Base-by-base conservation (phyloP, 2,329 filamentous ascomycete species). In the Aspergillus sp. region DNA sequence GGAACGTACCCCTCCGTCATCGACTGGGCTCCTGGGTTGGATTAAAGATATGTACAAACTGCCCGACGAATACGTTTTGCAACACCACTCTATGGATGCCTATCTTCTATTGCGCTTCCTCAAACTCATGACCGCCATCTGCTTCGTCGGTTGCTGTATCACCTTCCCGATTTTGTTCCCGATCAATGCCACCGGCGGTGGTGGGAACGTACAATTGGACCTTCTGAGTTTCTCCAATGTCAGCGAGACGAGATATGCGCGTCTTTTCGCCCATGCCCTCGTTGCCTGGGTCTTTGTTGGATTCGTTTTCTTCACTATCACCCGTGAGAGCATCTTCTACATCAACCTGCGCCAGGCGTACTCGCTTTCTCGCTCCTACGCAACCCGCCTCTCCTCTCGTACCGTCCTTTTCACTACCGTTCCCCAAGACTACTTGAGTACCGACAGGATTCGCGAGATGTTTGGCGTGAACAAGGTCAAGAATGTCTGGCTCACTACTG, bases 281-380 rank as follows among this genome's bases (percentile, higher is more conserved):
- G 80, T 92, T 53, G 86, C 88, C 1, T 96, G 91, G 86, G 74
- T 93, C 50, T 98, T 91, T 76, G 92, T 89, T 73, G 85, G 85
- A 46, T 98, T 98, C 71, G 82, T 98, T 63, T 88, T 98, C 73
- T 95, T 90, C 76, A 88, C 91, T 69, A 86, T 98, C 61, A 89
- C 92, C 56, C 85, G 93, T 57, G 93, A 98, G 75, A 88, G 86
- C 70, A 89, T 98, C 66, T 96, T 88, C 82, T 96, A 91, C 75
- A 89, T 97, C 79, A 96, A 96, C 69, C 77, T 98, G 51, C 89
- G 93, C 62, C 93, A 98, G 76, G 93, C 93, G 0, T 97, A 96
- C 76, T 85, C 96, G 41, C 84, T 96, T 55, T 93, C 91, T 11
- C 91, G 92, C 11, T 81, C 90, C 48, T 96, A 96, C 72, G 84